These are phyloP conservation scores for Solanum megistacrolobum DNA, from an alignment of 257 asterid species.

Conservation along the genomic window DNA sequence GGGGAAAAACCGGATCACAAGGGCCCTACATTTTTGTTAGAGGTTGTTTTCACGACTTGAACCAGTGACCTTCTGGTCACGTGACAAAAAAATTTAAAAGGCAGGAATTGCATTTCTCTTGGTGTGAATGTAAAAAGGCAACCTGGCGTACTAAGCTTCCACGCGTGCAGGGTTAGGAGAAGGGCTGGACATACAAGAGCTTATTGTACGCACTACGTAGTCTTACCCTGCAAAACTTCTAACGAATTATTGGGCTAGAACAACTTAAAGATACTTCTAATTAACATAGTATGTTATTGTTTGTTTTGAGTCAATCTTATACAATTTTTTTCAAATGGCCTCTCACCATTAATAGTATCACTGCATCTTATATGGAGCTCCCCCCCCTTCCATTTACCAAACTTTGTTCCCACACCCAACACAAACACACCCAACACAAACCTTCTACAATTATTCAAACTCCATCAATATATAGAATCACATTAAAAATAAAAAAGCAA, in stretches of 20 bases:
- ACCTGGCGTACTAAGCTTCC: neutral
- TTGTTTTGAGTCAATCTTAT: neutral
- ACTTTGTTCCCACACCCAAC: neutral
- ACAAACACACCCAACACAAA: too few relatives aligned
- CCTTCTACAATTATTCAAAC: neutral
- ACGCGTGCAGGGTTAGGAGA: too few relatives aligned
- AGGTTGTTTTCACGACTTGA: neutral
- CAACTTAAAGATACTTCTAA: neutral
- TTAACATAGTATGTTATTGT: neutral
- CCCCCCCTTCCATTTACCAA: neutral
- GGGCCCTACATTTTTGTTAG: neutral
- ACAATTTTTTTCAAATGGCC: neutral
- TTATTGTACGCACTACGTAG: too few relatives aligned
- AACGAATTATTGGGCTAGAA: neutral
- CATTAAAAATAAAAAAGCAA: neutral
- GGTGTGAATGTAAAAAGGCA: neutral
- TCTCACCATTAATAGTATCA: neutral
- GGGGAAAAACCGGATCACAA: neutral
- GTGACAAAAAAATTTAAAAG: neutral
- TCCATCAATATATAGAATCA: neutral
- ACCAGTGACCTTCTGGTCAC: rapidly evolving
- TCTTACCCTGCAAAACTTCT: neutral
- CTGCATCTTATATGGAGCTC: neutral
- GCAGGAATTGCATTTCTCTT: neutral
- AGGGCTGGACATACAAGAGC: neutral